Evolutionary conservation across 805 yeast species (phyloP).

Genomic region (Lipomyces orientalis): DNA sequence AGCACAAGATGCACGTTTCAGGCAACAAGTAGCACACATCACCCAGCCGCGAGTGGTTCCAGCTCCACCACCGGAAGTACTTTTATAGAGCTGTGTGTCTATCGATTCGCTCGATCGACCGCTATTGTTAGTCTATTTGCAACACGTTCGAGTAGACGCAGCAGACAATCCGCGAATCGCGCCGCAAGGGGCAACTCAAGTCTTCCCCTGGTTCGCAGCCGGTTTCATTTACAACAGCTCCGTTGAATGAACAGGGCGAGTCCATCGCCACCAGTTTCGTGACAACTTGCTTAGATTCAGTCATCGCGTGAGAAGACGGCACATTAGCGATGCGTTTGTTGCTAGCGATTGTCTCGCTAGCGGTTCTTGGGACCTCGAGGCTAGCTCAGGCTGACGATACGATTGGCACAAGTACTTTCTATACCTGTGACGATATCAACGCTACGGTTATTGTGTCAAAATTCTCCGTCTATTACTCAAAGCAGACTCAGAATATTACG

Average conservation of each 20-base stretch:
- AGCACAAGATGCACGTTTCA: not conserved
- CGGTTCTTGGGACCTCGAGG: conserved; percentile 5
- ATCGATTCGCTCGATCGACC: no score
- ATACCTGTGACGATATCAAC: conserved; percentile 27
- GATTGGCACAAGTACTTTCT: conserved; percentile 22
- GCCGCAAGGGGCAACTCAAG: no score
- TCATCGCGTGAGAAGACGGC: not conserved
- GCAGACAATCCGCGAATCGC: no score
- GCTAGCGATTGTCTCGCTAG: not conserved
- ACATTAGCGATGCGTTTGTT: not conserved
- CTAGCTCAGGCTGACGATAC: conserved; percentile 26
- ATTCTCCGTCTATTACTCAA: conserved; percentile 26
- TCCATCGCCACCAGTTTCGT: no score
- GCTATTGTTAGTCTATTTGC: no score
- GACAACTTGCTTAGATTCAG: not conserved
- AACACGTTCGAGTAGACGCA: no score
- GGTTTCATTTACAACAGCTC: no score
- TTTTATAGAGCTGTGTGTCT: no score
- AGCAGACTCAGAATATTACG: conserved; percentile 27
- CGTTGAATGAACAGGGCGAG: no score
- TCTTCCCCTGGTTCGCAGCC: no score
- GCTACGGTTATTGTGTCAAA: conserved; percentile 22
- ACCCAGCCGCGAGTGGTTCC: no score
- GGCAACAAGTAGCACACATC: not conserved
- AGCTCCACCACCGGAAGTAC: no score